A percentile compares a stretch with the other conserved stretches of the same genome.
These are phyloP conservation scores for Jamesozyma piceae DNA, from an alignment of 805 yeast genomes.

Conservation along the genomic window DNA sequence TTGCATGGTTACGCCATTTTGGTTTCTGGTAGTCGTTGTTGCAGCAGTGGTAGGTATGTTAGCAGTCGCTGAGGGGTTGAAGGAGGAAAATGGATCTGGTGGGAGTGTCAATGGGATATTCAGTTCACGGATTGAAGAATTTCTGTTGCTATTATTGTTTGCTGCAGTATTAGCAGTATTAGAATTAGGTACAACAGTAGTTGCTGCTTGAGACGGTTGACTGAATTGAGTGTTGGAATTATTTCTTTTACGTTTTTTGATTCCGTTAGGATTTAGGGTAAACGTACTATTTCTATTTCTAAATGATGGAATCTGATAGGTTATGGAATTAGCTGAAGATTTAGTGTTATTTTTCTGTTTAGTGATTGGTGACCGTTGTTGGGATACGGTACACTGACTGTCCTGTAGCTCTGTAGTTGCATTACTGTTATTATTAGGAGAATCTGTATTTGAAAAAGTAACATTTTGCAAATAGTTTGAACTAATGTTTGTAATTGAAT, in stretches of 20 bases:
- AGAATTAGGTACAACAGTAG: not conserved
- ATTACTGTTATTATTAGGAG: not conserved
- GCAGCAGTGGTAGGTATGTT: not conserved
- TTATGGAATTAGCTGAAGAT: not conserved
- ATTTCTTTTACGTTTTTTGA: constrained; percentile 21
- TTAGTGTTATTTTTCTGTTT: constrained; percentile 1
- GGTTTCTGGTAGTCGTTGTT: not conserved
- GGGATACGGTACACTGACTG: too few relatives aligned
- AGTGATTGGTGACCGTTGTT: constrained; percentile 1
- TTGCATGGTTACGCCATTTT: not conserved
- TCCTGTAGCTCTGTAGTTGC: not conserved
- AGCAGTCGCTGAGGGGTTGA: not conserved
- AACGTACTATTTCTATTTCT: constrained; percentile 13
- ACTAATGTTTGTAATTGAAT: constrained; percentile 25
- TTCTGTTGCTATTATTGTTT: not conserved
- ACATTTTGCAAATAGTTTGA: constrained; percentile 19
- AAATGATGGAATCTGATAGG: constrained; percentile 1
- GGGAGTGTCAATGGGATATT: not conserved
- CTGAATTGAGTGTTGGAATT: not conserved
- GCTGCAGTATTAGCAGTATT: too few relatives aligned
- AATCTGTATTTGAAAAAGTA: not conserved
- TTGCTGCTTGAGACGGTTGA: not conserved
- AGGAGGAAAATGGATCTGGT: not conserved
- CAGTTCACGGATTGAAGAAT: not conserved
- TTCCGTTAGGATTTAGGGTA: constrained; percentile 27